A percentile compares a stretch with the other conserved stretches of the same genome.
Conservation (phyloP, 1,284 basidiomycete genomes). For the Paramarasmius palmivorus region DNA sequence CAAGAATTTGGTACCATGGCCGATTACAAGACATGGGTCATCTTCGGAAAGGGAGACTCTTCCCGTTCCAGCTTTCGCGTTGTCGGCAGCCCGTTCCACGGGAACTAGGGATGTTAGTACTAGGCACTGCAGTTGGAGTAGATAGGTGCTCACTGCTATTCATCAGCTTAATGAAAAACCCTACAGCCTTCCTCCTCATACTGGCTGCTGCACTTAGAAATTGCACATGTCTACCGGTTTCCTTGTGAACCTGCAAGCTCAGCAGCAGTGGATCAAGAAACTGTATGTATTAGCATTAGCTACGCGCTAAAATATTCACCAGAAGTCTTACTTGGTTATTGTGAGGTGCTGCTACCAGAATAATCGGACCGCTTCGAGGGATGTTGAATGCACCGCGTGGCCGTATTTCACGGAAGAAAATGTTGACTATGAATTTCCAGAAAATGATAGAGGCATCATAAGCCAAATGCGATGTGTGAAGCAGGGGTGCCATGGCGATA, state of each 20-base stretch:
- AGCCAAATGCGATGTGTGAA: conserved; percentile 16
- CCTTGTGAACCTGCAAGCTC: conserved; percentile 84
- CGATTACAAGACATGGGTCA: conserved; percentile 81
- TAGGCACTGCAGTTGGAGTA: neutral
- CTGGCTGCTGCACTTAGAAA: conserved; percentile 95
- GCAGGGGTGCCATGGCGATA: conserved; percentile 25
- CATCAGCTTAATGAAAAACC: conserved; percentile 85
- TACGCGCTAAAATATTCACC: conserved; percentile 6
- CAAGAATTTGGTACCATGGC: conserved; percentile 80
- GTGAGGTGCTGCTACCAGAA: conserved; percentile 97
- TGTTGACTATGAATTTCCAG: conserved; percentile 86
- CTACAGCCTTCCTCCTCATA: conserved; percentile 81
- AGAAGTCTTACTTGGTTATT: conserved; percentile 80
- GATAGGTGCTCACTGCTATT: conserved; percentile 76
- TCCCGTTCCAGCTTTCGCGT: conserved; percentile 80
- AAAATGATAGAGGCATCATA: conserved; percentile 74
- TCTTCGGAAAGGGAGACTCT: conserved; percentile 70
- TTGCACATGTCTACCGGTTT: conserved; percentile 82
- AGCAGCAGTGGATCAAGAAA: conserved; percentile 95
- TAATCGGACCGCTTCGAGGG: conserved; percentile 88
- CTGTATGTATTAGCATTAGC: conserved; percentile 39
- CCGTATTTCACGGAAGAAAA: conserved; percentile 97
- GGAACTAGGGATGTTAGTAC: conserved; percentile 66
- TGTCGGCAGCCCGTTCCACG: conserved; percentile 90
- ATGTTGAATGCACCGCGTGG: conserved; percentile 96